phyloP scores from a whole-genome alignment of 129 eudicot genomes.

The Flaveria trinervia region DNA sequence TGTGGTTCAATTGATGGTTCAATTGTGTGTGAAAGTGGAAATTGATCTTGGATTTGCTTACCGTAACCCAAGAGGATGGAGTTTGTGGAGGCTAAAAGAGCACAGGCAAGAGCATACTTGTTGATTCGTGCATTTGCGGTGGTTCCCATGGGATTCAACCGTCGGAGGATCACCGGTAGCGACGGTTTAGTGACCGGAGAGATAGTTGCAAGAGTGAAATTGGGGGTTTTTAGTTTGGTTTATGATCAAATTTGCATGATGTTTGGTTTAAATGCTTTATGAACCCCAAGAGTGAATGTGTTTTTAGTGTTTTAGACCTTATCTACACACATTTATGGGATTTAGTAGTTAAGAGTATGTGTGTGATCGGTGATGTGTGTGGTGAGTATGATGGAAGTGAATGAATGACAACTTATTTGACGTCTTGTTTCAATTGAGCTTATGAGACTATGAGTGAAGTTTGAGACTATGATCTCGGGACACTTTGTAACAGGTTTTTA shows the following conservation, averaged over 20 bases:
- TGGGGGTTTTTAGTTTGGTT: conserved; percentile 18
- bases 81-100: conserved; percentile 84
- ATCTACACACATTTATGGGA: neutral
- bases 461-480: too few species aligned
- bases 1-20: neutral
- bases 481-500: too few species aligned
- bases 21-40: neutral
- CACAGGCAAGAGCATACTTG: conserved; percentile 75
- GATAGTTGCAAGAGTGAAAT: neutral
- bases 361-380: neutral
- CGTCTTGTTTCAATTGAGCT: too few species aligned
- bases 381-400: neutral
- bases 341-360: neutral
- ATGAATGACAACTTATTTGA: neutral
- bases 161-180: neutral
- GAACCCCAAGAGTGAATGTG: neutral
- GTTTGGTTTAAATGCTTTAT: neutral
- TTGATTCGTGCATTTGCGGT: conserved; percentile 41
- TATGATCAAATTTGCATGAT: conserved; percentile 29
- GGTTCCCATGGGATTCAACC: conserved; percentile 17
- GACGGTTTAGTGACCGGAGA: neutral
- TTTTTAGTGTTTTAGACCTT: neutral
- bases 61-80: conserved; percentile 89
- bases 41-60: conserved; percentile 18
- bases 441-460: too few species aligned